Evolutionary conservation across 257 asterid genomes (phyloP).

Genomic region (Ehretia macrophylla): DNA sequence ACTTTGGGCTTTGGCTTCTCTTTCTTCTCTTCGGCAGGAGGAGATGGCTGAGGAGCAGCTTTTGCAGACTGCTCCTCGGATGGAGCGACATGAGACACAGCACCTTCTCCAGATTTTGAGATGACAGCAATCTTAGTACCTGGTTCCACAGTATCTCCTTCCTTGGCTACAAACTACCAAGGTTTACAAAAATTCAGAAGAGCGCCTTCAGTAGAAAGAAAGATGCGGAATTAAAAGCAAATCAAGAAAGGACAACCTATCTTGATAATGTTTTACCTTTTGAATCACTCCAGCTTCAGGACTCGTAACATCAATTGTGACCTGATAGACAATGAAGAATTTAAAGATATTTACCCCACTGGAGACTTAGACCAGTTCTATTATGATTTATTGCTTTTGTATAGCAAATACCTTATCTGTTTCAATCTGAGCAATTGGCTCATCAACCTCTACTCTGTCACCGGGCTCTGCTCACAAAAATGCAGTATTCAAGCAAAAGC

Average conservation of each 20-base stretch:
- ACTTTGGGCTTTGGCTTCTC: slow-evolving; percentile 53
- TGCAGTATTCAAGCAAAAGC: background rate
- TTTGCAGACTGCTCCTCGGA: slow-evolving; percentile 71
- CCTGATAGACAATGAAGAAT: slow-evolving; percentile 45
- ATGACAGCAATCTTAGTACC: slow-evolving; percentile 85
- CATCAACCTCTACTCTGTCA: slow-evolving; percentile 81
- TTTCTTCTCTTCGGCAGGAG: slow-evolving; percentile 54
- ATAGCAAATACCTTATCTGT: slow-evolving; percentile 75
- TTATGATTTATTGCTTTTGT: background rate
- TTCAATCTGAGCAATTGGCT: slow-evolving; percentile 96
- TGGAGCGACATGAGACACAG: slow-evolving; percentile 61
- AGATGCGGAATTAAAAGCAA: background rate
- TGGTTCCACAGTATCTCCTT: slow-evolving; percentile 96
- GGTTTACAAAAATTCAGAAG: background rate
- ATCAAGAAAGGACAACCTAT: background rate
- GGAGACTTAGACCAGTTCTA: slow-evolving; percentile 1
- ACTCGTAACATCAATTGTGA: slow-evolving; percentile 93
- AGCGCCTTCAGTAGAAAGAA: slow-evolving; percentile 5
- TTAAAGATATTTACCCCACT: slow-evolving; percentile 3
- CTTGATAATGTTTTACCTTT: slow-evolving; percentile 42
- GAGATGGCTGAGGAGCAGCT: slow-evolving; percentile 44
- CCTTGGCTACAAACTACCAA: slow-evolving; percentile 70
- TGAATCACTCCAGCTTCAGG: slow-evolving; percentile 98
- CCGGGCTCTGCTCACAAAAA: slow-evolving; percentile 62
- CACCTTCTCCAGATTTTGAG: slow-evolving; percentile 87